Evolutionary conservation across 139 green algal genomes (phyloP).

Genomic region (Tetraselmis chui): DNA sequence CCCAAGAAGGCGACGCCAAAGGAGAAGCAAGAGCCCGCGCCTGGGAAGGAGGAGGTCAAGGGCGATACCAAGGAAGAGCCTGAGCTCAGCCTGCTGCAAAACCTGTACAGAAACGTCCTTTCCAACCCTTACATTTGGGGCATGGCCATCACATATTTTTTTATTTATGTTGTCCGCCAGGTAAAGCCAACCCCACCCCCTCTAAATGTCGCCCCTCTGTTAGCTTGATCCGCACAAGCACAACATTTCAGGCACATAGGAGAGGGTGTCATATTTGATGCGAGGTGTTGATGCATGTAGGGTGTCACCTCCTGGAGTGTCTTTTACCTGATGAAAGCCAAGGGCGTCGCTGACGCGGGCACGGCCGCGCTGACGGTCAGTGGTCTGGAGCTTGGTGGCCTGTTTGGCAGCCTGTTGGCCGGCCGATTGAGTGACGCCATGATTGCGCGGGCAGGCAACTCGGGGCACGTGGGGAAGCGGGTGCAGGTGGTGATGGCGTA

Average conservation of each 20-base stretch:
- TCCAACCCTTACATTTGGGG: slow-evolving; percentile 90
- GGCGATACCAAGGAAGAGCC: slow-evolving; percentile 21
- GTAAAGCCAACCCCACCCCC: too few relatives aligned
- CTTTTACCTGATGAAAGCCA: slow-evolving; percentile 91
- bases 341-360: slow-evolving; percentile 74
- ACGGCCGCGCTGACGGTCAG: slow-evolving; percentile 72
- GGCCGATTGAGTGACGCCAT: slow-evolving; percentile 63
- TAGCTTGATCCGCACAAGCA: too few relatives aligned
- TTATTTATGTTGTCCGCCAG: slow-evolving; percentile 91
- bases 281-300: neutral
- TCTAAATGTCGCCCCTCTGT: too few relatives aligned
- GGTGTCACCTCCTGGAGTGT: slow-evolving; percentile 64
- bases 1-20: slow-evolving; percentile 5
- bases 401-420: slow-evolving; percentile 82
- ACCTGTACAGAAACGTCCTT: slow-evolving; percentile 73
- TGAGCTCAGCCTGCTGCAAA: slow-evolving; percentile 51
- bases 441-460: slow-evolving; percentile 22
- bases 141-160: slow-evolving; percentile 79
- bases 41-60: slow-evolving; percentile 22
- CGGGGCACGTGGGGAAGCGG: slow-evolving; percentile 82
- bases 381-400: slow-evolving; percentile 93
- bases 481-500: slow-evolving; percentile 93
- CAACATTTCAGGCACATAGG: too few relatives aligned
- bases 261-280: too few relatives aligned
- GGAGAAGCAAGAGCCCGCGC: slow-evolving; percentile 3